phyloP scores from a whole-genome alignment of 2,329 filamentous ascomycete genomes.

The Bretziella fagacearum region DNA sequence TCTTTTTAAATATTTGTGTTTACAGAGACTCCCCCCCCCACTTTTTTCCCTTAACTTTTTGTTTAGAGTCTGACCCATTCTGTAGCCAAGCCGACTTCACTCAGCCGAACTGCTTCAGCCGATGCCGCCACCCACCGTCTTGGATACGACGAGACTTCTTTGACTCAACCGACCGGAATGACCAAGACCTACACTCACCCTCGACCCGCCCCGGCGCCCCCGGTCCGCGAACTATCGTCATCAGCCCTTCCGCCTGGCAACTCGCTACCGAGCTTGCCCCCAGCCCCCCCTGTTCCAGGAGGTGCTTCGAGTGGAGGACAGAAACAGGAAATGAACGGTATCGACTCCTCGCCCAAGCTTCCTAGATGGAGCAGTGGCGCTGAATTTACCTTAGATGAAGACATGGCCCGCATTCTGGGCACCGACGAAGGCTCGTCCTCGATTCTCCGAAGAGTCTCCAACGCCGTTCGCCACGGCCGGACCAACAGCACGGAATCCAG shows the following conservation, averaged over 20 bases:
- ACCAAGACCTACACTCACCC: conserved; percentile 13
- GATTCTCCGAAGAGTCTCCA: conserved; percentile 76
- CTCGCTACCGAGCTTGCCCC: conserved; percentile 7
- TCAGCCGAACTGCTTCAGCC: conserved; percentile 10
- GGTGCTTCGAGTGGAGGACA: conserved; percentile 12
- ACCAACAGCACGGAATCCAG: conserved; percentile 58
- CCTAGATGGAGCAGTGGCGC: conserved; percentile 62
- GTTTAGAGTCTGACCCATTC: neutral
- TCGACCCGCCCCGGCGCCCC: conserved; percentile 12
- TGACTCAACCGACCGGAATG: conserved; percentile 1
- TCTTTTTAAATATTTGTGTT: conserved; percentile 7
- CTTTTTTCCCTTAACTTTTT: neutral
- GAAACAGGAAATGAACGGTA: conserved; percentile 12
- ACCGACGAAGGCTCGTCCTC: conserved; percentile 62
- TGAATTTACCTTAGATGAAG: conserved; percentile 89
- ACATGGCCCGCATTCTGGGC: conserved; percentile 76
- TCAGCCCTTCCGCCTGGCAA: conserved; percentile 9
- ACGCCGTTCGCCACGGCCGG: conserved; percentile 81
- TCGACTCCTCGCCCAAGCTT: conserved; percentile 42
- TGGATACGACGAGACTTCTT: neutral
- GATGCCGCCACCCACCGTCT: conserved; percentile 1
- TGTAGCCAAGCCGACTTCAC: conserved; percentile 26
- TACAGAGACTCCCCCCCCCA: neutral
- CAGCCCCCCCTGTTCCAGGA: conserved; percentile 13
- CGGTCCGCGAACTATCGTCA: conserved; percentile 11